Base-by-base conservation (phyloP, 2,329 filamentous ascomycete species). In the Xylariomycetidae sp. region DNA sequence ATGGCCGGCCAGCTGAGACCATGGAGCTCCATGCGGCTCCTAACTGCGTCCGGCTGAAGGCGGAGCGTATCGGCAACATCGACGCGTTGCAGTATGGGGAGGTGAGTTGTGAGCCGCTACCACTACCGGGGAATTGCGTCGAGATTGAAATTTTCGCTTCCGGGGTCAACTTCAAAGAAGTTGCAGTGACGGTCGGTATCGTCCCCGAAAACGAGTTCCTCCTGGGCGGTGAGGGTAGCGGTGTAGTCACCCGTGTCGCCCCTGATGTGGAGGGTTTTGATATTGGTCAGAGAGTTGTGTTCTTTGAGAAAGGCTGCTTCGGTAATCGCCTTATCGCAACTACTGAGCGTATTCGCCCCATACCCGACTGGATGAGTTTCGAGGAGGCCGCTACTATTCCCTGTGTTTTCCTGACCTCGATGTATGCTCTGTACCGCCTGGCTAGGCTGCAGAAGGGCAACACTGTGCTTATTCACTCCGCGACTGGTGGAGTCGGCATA, bases 321-420 rank as follows among this genome's bases (percentile, higher is more conserved):
- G 57, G 16, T 2, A 57, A 48, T n/a, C 32, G 36, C 7, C 20
- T 42, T 4, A n/a, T 17, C 1, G 16, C 23, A 4, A 23, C 35
- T 5, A 6, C 19, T 13, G 30, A 14, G 6, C 31, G 39, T 14
- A 29, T 31, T 1, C 33, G 47, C 14, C 15, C 35, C 12, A 61
- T 67, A 17, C 57, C 59, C 2, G 46, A 51, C 11, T 27, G n/a
- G 8, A 48, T 64, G 48, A 44, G 29, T 6, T 61, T 57, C 17
- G 52, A 53, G 16, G 50, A 57, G 3, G 59, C 55, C 1, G 54
- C 57, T 3, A 54, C 58, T 0, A 43, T 63, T 12, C 50, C 53
- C 2, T n/a, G 49, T 2, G 51, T 54, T 2, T 59, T 48, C 36
- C 10, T 48, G 11, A 61, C 60, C 0, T 46, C 50, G 2, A 40